Evolutionary conservation across 2,329 filamentous ascomycete species (phyloP), one percentile per base, ranked within the genome.

Genomic region (Colletotrichum lini): DNA sequence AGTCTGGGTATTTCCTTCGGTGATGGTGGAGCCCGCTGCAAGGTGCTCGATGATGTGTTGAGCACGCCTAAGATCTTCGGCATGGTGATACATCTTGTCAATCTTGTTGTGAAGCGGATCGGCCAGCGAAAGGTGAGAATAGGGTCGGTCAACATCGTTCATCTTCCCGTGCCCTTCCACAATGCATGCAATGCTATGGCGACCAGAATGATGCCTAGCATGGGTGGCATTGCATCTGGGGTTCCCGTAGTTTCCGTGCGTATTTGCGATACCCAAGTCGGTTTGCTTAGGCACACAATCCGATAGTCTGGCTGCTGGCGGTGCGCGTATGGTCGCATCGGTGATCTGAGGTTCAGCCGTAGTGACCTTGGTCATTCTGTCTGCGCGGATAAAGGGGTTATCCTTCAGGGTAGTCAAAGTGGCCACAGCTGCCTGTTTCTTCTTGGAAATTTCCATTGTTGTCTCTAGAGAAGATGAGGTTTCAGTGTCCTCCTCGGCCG

Each of bases 1-100:
- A 2, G 12, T 2, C 7, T 45, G 23, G 9, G 12, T 35, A 12
- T 4, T 30, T 30, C 30, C 38, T 42, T 53, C 16, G 23, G 23
- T 9, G 13, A 26, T 50, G 18, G 26, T 35, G 60, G 71, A 30
- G 59, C 79, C 72, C 47, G 76, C 76, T 16, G 78, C 75, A 15
- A 82, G 74, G 54, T 82, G 79, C 54, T 81, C 78, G 54, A 79
- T 74, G 66, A 80, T 80, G 69, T 82, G 81, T 40, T 78, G 76
- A 21, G 77, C 74, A 57, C 76, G 76, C 61, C 81, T 77, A 6
- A 84, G 76, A 30, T 80, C 78, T 49, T 80, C 73, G 9, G 79
- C 77, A 71, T 82, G 78, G 3, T 78, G 78, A 61, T 80, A 78
- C 2, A 81, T 72, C 50, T 76, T 73, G 60, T 79, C 76, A 54